These are phyloP conservation scores for Pichia cephalocereana DNA, from an alignment of 805 yeast species.

Conservation along the genomic window DNA sequence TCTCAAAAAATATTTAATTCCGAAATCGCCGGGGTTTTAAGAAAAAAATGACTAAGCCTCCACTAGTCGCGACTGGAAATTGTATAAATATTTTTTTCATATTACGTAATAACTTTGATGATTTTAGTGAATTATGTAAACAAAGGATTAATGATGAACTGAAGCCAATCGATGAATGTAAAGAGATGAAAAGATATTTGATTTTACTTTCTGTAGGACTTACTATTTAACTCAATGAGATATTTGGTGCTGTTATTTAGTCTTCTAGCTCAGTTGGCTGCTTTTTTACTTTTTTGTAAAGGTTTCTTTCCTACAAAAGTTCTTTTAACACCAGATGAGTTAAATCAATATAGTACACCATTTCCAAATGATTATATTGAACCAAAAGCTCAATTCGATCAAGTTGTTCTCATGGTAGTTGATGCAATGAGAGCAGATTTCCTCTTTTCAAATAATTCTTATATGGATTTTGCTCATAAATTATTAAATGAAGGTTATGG, in stretches of 20 bases:
- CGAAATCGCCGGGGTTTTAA: too few species aligned
- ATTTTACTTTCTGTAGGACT: too few species aligned
- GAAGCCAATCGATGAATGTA: too few species aligned
- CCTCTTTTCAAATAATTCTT: slow-evolving; percentile 54
- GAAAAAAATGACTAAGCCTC: too few species aligned
- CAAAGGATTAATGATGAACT: too few species aligned
- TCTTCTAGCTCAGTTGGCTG: slow-evolving; percentile 34
- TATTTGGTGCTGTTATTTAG: slow-evolving; percentile 7
- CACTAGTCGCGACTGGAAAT: too few species aligned
- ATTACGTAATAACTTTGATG: too few species aligned
- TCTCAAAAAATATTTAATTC: too few species aligned
- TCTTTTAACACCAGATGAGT: slow-evolving; percentile 53
- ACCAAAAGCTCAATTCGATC: slow-evolving; percentile 44
- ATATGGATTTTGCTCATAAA: slow-evolving; percentile 58
- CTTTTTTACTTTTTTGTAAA: slow-evolving; percentile 53
- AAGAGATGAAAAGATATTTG: too few species aligned
- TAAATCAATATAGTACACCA: slow-evolving; percentile 25
- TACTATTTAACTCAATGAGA: slow-evolving; percentile 1
- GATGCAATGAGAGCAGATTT: slow-evolving; percentile 93
- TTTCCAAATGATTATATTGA: slow-evolving; percentile 20
- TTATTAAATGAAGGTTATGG: slow-evolving; percentile 62
- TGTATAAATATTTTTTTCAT: too few species aligned
- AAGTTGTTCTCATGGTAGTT: slow-evolving; percentile 71
- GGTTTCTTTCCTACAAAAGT: slow-evolving; percentile 94
- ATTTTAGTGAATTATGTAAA: too few species aligned